Evolutionary conservation across 2,329 filamentous ascomycete species (phyloP).

Genomic region (Fusarium beomiforme): DNA sequence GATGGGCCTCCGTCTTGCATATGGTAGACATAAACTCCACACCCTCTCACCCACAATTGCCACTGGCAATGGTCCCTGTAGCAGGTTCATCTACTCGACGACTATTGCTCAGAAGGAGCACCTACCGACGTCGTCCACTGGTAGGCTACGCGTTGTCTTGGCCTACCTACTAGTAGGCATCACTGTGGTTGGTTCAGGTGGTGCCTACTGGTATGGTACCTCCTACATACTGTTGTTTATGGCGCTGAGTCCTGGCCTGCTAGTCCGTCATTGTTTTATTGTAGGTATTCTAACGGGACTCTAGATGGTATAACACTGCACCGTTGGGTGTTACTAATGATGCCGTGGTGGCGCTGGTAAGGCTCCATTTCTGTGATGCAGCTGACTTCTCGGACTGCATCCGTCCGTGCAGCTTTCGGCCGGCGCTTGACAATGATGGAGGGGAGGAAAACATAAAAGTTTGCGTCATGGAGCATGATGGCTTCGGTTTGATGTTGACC

Average conservation of each 20-base stretch:
- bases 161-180: not conserved
- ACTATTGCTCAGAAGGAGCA: not conserved
- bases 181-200: conserved; percentile 2
- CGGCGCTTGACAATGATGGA: conserved; percentile 14
- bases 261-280: not conserved
- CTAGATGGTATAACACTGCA: not conserved
- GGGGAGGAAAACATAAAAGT: conserved; percentile 5
- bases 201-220: not conserved
- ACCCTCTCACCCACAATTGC: conserved; percentile 1
- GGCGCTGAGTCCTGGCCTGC: not conserved
- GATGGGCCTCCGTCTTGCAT: conserved; percentile 4
- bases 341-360: conserved; percentile 35
- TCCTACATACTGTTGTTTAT: not conserved
- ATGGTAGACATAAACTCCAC: not conserved
- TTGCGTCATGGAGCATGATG: conserved; percentile 40
- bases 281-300: not conserved
- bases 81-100: not conserved
- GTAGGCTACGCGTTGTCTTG: not conserved
- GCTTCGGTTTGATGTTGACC: conserved; percentile 25
- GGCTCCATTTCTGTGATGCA: conserved; percentile 13
- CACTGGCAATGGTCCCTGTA: not conserved
- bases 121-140: not conserved
- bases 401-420: conserved; percentile 22
- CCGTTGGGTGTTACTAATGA: conserved; percentile 30
- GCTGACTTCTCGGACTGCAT: conserved; percentile 14